Conservation (phyloP, 306 rosid species). For the Dryas drummondii region DNA sequence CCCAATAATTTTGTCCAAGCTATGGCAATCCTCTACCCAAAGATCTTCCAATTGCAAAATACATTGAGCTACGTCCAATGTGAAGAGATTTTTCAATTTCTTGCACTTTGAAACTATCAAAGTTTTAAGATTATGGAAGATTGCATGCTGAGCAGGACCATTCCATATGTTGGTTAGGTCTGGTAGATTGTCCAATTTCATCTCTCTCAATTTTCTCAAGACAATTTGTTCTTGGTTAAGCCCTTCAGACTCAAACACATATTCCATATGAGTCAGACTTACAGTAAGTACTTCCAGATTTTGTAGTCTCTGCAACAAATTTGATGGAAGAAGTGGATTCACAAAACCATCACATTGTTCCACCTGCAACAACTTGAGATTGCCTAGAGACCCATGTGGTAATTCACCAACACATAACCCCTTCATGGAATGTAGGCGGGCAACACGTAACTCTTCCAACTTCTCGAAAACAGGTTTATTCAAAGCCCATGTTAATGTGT, state of each 20-base stretch:
- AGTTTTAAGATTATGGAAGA: not conserved
- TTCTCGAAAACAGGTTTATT: not conserved
- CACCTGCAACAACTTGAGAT: slow-evolving; percentile 13
- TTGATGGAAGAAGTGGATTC: slow-evolving; percentile 11
- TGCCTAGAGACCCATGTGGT: not conserved
- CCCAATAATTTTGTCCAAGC: not conserved
- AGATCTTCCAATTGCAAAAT: slow-evolving; percentile 6
- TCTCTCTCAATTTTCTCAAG: slow-evolving; percentile 2
- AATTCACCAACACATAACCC: slow-evolving; percentile 4
- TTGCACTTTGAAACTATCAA: not conserved
- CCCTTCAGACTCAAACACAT: not conserved
- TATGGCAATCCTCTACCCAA: not conserved
- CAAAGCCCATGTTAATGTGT: not conserved
- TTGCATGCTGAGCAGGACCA: not conserved
- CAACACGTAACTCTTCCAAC: not conserved
- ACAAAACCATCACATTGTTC: not conserved
- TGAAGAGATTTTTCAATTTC: not conserved
- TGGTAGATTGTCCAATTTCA: not conserved
- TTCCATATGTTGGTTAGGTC: not conserved
- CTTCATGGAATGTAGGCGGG: not conserved
- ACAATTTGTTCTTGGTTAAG: not conserved
- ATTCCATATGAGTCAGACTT: not conserved
- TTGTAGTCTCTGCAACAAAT: not conserved
- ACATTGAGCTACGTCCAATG: not conserved
- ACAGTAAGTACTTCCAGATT: not conserved